phyloP scores from a whole-genome alignment of 805 yeast genomes.

The Kurtzmaniella fragi region DNA sequence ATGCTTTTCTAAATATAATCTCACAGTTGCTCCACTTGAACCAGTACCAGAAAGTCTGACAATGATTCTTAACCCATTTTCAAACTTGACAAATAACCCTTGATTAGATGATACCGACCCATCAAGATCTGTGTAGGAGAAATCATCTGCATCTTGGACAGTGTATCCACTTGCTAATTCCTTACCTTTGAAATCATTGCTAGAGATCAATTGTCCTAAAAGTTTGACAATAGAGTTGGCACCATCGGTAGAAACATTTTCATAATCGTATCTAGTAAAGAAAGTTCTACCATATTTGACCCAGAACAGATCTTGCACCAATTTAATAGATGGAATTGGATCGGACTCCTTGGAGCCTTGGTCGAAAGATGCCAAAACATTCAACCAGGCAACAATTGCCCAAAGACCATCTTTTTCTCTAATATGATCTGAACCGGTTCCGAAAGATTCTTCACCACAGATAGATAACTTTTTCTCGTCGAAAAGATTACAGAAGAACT shows the following conservation, averaged over 20 bases:
- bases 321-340: slow-evolving; percentile 58
- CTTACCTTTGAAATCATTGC: slow-evolving; percentile 44
- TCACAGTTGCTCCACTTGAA: slow-evolving; percentile 94
- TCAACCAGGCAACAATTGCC: slow-evolving; percentile 98
- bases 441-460: slow-evolving; percentile 98
- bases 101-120: slow-evolving; percentile 86
- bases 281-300: slow-evolving; percentile 90
- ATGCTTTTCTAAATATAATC: slow-evolving; percentile 86
- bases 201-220: slow-evolving; percentile 37
- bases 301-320: slow-evolving; percentile 87
- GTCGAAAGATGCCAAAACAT: slow-evolving; percentile 82
- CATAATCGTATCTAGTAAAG: slow-evolving; percentile 93
- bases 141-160: slow-evolving; percentile 78
- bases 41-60: slow-evolving; percentile 96
- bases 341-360: slow-evolving; percentile 32
- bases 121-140: slow-evolving; percentile 89
- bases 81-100: slow-evolving; percentile 80
- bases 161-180: slow-evolving; percentile 42
- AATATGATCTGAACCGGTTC: slow-evolving; percentile 96
- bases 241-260: slow-evolving; percentile 70
- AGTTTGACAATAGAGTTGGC: slow-evolving; percentile 64
- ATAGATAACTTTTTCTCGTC: slow-evolving; percentile 91
- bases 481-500: slow-evolving; percentile 91
- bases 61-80: slow-evolving; percentile 78
- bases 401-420: slow-evolving; percentile 97